Conservation (phyloP, 306 rosid species). For the Trifolium dubium region DNA sequence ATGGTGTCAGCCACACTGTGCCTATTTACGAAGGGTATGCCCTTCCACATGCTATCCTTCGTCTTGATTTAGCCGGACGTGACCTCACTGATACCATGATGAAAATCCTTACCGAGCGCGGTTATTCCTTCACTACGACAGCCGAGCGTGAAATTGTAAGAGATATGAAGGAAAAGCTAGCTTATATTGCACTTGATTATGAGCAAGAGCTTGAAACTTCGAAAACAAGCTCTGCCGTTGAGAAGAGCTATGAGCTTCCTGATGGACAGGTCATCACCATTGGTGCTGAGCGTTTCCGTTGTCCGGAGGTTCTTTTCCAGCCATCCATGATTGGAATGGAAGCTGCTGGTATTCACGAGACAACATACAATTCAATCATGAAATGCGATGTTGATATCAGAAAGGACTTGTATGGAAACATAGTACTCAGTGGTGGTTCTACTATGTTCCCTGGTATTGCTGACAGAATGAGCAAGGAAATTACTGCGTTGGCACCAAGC, state of each 20-base stretch:
- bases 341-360: conserved; percentile 85
- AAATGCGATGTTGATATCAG: conserved; percentile 91
- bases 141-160: conserved; percentile 91
- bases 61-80: conserved; percentile 85
- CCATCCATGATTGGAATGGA: conserved; percentile 96
- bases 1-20: conserved; percentile 90
- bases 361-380: conserved; percentile 88
- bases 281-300: conserved; percentile 90
- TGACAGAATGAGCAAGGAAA: conserved; percentile 94
- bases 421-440: conserved; percentile 89
- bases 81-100: conserved; percentile 78
- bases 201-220: conserved; percentile 92
- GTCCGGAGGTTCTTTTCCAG: conserved; percentile 93
- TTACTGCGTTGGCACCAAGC: conserved; percentile 83
- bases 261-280: conserved; percentile 93
- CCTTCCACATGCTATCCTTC: conserved; percentile 85
- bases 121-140: conserved; percentile 86
- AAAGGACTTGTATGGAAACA: conserved; percentile 88
- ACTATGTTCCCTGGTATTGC: conserved; percentile 94
- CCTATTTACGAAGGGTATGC: conserved; percentile 87
- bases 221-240: conserved; percentile 77
- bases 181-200: conserved; percentile 78
- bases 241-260: conserved; percentile 84
- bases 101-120: conserved; percentile 84
- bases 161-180: conserved; percentile 83